Evolutionary conservation across 805 yeast genomes (phyloP).

Genomic region (Candida germanica): DNA sequence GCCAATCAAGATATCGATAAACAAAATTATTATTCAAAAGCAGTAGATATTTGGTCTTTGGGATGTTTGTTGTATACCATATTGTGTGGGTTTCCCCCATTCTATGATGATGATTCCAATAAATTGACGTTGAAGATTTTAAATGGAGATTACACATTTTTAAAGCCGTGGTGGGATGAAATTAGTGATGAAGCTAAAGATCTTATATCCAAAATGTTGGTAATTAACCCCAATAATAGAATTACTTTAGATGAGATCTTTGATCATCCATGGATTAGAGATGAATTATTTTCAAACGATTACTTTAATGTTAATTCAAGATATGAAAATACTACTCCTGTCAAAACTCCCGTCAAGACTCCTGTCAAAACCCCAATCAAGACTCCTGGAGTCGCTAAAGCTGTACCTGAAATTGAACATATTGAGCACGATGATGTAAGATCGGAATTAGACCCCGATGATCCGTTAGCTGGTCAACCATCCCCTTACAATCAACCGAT

Average conservation of each 20-base stretch:
- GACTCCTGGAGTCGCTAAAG: too few species aligned
- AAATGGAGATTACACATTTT: constrained; percentile 68
- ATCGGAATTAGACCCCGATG: constrained; percentile 11
- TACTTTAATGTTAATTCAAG: constrained; percentile 15
- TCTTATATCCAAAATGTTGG: constrained; percentile 61
- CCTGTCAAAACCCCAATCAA: constrained; percentile 8
- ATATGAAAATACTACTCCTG: constrained; percentile 9
- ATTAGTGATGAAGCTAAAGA: constrained; percentile 67
- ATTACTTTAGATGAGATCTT: constrained; percentile 66
- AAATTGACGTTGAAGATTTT: constrained; percentile 65
- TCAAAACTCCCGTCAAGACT: neutral
- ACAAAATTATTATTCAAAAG: constrained; percentile 55
- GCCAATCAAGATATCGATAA: constrained; percentile 20
- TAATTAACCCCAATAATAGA: constrained; percentile 66
- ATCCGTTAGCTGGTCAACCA: constrained; percentile 14
- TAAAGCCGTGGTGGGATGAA: constrained; percentile 89
- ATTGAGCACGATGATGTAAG: constrained; percentile 10
- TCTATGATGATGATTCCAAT: constrained; percentile 66
- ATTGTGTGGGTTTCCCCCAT: constrained; percentile 73
- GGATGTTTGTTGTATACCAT: constrained; percentile 70
- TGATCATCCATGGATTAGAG: constrained; percentile 64
- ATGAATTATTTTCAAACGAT: constrained; percentile 11
- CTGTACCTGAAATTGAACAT: too few species aligned
- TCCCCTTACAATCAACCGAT: constrained; percentile 12
- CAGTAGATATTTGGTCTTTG: constrained; percentile 72